Base-by-base conservation (phyloP, 306 rosid species). In the Rosa chinensis region DNA sequence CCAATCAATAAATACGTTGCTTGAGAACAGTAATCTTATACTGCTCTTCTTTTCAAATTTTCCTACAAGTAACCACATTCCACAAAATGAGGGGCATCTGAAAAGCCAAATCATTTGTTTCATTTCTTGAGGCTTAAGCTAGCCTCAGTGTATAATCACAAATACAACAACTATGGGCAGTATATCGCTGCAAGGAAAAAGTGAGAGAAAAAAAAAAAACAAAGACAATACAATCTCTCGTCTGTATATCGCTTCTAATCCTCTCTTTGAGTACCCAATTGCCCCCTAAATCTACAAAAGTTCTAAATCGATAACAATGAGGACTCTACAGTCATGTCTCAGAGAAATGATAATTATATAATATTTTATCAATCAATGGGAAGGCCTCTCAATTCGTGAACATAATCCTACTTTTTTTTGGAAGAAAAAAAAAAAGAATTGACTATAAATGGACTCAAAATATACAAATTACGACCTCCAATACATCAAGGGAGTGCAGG, bases 391-490 rank as follows among this genome's bases (percentile, higher is more conserved):
- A 56, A 72, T 66, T 82, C 82, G 77, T 75, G 68, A 82, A 78
- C 84, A 79, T 68, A 55, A 70, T 73, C 73, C 72, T 82, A 85
- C 80, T 78, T 78, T 74, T 74, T 32, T 32, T 32, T 32, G 35
- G 8, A 42, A 42, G 8, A 43, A 44, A 10, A 44, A 45, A 5
- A 14, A 73, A 84, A 89, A 86, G 80, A 89, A 87, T 74, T 64
- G 78, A 72, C 62, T 66, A 82, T 82, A 75, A 83, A 83, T 79
- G 75, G 86, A 88, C 94, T 89, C 89, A 81, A 79, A 84, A 87
- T 90, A 84, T 88, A 92, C 94, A 89, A 86, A 85, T 86, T 82
- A 68, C 86, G 83, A 82, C 86, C 89, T 79, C 82, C 84, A 71
- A 55, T 32, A 75, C 43, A 50, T 63, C 64, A 81, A 79, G 79